Evolutionary conservation across 164 flowering plant species (phyloP).

Genomic region (Brasenia schreberi): DNA sequence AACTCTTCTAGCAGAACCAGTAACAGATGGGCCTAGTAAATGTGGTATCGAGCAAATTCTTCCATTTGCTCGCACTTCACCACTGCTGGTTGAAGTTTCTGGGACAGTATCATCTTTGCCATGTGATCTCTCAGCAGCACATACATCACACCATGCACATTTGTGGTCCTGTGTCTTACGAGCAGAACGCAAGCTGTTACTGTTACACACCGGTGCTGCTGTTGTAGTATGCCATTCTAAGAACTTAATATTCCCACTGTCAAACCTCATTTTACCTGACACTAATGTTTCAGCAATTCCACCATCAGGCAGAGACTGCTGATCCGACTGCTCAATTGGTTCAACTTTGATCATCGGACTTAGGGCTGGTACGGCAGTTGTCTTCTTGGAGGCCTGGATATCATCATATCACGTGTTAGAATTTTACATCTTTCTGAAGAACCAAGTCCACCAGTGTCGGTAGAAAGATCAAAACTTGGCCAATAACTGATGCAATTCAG

Average conservation of each 20-base stretch:
- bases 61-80: background rate
- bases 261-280: no score
- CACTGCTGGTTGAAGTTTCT: slow-evolving; percentile 16
- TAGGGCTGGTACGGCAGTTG: background rate
- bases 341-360: background rate
- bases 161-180: background rate
- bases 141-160: background rate
- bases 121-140: background rate
- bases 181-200: background rate
- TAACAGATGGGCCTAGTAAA: slow-evolving; percentile 16
- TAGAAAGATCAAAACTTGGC: background rate
- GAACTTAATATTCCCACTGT: background rate
- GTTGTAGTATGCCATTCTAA: background rate
- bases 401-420: background rate
- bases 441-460: background rate
- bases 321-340: background rate
- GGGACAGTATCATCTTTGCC: slow-evolving; percentile 5
- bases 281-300: background rate
- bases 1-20: slow-evolving; percentile 16
- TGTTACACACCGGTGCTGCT: background rate
- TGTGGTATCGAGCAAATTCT: slow-evolving; percentile 25
- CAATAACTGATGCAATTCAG: no score
- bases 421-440: background rate
- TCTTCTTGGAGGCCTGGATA: background rate
- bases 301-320: background rate